A percentile compares a stretch with the other conserved stretches of the same genome.
These are phyloP conservation scores for Oryza longistaminata DNA, from an alignment of 176 grass and related monocot species.

Conservation along the genomic window DNA sequence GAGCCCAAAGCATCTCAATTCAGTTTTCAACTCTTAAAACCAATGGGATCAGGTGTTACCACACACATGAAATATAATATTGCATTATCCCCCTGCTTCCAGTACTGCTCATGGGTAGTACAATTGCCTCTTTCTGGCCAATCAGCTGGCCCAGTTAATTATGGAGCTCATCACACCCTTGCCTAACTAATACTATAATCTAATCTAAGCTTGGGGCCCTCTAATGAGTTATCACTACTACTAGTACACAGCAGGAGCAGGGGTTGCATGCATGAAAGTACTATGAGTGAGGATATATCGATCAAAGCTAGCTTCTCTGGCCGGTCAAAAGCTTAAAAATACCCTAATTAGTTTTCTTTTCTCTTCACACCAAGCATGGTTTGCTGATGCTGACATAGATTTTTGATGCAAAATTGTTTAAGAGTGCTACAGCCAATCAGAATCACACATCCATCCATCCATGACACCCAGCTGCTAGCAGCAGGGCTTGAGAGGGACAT, in stretches of 20 bases:
- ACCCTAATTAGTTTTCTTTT: neutral
- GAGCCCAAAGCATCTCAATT: neutral
- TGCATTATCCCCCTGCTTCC: neutral
- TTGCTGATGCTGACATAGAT: neutral
- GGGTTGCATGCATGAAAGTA: neutral
- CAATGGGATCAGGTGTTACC: neutral
- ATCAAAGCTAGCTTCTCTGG: neutral
- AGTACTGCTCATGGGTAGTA: neutral
- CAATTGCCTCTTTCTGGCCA: neutral
- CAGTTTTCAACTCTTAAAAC: neutral
- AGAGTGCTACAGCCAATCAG: neutral
- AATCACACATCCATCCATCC: neutral
- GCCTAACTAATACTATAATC: neutral
- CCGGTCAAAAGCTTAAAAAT: neutral
- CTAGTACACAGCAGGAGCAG: neutral
- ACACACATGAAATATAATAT: neutral
- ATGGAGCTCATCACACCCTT: neutral
- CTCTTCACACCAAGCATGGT: neutral
- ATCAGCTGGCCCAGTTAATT: neutral
- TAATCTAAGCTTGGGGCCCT: no score
- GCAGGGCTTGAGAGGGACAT: constrained; percentile 58
- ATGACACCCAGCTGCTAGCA: constrained; percentile 15
- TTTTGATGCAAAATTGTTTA: constrained; percentile 21
- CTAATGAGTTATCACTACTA: no score
- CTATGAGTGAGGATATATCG: neutral